phyloP scores from a whole-genome alignment of 805 yeast genomes.

The Ogataea salicorniae region DNA sequence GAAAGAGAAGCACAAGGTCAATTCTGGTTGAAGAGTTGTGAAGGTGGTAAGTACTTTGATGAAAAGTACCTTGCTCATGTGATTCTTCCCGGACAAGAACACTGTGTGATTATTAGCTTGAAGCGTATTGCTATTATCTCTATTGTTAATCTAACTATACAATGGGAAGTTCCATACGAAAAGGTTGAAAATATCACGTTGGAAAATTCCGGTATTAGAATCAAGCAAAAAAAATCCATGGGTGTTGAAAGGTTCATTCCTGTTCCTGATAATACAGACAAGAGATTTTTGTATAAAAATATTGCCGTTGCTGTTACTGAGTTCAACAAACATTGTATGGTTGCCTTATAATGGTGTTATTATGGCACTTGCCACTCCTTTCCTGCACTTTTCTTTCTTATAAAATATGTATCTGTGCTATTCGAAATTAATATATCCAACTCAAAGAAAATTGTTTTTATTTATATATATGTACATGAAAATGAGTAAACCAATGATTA shows the following conservation, averaged over 20 bases:
- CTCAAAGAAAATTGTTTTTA: too few species aligned
- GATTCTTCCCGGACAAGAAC: conserved; percentile 73
- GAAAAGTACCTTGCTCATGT: conserved; percentile 85
- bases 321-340: conserved; percentile 51
- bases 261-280: conserved; percentile 58
- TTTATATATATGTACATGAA: not conserved
- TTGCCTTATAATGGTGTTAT: conserved; percentile 16
- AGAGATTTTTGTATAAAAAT: conserved; percentile 61
- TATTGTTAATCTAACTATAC: conserved; percentile 51
- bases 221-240: conserved; percentile 42
- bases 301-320: conserved; percentile 79
- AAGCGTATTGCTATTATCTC: conserved; percentile 63
- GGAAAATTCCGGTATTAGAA: conserved; percentile 73
- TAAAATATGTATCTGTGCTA: too few species aligned
- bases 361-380: not conserved
- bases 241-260: conserved; percentile 62
- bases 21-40: conserved; percentile 77
- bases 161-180: conserved; percentile 69
- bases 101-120: conserved; percentile 71
- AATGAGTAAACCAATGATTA: not conserved
- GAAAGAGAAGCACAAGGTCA: conserved; percentile 91
- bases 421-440: too few species aligned
- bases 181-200: conserved; percentile 65
- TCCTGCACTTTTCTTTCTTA: not conserved
- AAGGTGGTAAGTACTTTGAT: conserved; percentile 68